These are phyloP conservation scores for Fusarium sp. DNA, from an alignment of 2,329 filamentous ascomycete genomes.

Conservation along the genomic window DNA sequence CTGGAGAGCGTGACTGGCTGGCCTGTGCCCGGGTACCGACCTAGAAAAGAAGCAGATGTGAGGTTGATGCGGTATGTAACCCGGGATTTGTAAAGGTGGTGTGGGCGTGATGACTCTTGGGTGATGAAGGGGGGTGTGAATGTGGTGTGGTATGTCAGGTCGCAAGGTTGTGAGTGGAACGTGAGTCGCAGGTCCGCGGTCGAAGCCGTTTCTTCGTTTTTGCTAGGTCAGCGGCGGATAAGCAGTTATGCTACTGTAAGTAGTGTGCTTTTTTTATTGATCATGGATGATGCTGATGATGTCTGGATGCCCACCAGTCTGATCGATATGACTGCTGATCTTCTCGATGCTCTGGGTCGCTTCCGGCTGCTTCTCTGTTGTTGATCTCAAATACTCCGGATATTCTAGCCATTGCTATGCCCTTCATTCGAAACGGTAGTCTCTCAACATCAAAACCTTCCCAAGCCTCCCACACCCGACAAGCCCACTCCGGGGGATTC, in stretches of 20 bases:
- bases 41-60: conserved; percentile 25
- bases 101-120: conserved; percentile 17
- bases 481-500: conserved; percentile 21
- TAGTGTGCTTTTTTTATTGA: conserved; percentile 29
- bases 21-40: conserved; percentile 9
- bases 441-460: conserved; percentile 19
- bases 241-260: conserved; percentile 7
- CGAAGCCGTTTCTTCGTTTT: conserved; percentile 34
- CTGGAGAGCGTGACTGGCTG: conserved; percentile 17
- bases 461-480: conserved; percentile 23
- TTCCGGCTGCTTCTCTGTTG: conserved; percentile 20
- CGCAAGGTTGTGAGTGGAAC: conserved; percentile 19
- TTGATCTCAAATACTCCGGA: conserved; percentile 31
- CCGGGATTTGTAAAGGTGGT: conserved; percentile 22
- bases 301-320: conserved; percentile 13
- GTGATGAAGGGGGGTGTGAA: conserved; percentile 3
- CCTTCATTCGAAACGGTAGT: conserved; percentile 16
- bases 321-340: conserved; percentile 30
- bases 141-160: conserved; percentile 19
- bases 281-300: conserved; percentile 36
- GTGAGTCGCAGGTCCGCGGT: conserved; percentile 10
- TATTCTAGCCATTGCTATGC: neutral
- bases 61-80: conserved; percentile 31
- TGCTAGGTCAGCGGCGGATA: conserved; percentile 29
- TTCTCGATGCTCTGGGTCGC: conserved; percentile 22